Conservation (phyloP, 2,329 filamentous ascomycete genomes). For the Mycosphaerella arachidis region DNA sequence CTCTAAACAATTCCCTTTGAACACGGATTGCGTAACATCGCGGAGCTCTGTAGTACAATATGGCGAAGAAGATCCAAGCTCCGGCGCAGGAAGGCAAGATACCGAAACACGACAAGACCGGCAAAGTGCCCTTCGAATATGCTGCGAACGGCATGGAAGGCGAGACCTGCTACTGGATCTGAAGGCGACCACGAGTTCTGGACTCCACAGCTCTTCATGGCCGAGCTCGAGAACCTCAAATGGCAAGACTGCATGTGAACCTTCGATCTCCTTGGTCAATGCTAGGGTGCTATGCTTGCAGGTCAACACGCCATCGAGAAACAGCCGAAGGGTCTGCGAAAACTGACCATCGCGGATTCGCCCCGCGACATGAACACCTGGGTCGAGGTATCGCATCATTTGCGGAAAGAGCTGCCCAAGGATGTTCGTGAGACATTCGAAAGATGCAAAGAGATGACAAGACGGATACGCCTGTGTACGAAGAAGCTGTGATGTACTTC, state of each 20-base stretch:
- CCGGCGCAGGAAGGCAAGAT: conserved; percentile 24
- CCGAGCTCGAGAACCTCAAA: conserved; percentile 49
- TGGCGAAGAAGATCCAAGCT: conserved; percentile 16
- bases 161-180: conserved; percentile 40
- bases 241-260: conserved; percentile 36
- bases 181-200: conserved; percentile 46
- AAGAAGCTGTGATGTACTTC: conserved; percentile 29
- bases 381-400: conserved; percentile 25
- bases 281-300: conserved; percentile 52
- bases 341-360: conserved; percentile 33
- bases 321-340: conserved; percentile 33
- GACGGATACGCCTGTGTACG: conserved; percentile 32
- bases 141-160: conserved; percentile 33
- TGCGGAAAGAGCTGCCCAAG: conserved; percentile 27
- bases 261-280: conserved; percentile 47
- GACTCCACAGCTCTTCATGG: conserved; percentile 45
- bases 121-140: conserved; percentile 32
- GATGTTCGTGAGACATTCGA: conserved; percentile 29
- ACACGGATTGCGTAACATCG: not conserved
- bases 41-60: not conserved
- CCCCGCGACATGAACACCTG: conserved; percentile 27
- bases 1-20: not conserved
- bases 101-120: conserved; percentile 25
- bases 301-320: conserved; percentile 37
- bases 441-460: conserved; percentile 27